Conservation (phyloP, 2,329 filamentous ascomycete genomes). For the Botrytis cinerea region DNA sequence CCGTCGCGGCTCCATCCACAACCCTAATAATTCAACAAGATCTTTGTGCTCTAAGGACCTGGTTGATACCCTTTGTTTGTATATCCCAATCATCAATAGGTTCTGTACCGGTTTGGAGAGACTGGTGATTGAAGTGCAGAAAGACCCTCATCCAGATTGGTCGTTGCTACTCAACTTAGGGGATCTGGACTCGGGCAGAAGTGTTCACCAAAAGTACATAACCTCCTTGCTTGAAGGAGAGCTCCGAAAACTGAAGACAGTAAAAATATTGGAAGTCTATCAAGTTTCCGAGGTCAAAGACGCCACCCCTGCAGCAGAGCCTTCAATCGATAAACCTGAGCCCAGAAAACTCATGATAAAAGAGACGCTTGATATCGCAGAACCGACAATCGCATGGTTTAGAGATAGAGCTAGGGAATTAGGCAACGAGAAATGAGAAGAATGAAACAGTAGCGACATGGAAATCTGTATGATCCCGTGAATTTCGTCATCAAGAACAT, state of each 20-base stretch:
- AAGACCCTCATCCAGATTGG: background rate
- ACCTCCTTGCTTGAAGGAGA: background rate
- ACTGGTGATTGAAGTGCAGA: background rate
- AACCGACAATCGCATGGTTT: background rate
- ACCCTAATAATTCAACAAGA: background rate
- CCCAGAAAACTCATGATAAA: background rate
- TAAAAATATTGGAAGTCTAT: background rate
- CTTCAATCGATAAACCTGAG: too few relatives aligned
- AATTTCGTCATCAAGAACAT: background rate
- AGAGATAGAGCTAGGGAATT: background rate
- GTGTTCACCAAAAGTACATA: background rate
- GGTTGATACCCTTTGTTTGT: background rate
- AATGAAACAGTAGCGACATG: too few relatives aligned
- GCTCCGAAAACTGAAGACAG: background rate
- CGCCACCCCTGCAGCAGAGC: background rate
- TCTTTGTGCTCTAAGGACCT: background rate
- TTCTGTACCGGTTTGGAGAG: background rate
- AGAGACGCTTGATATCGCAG: background rate
- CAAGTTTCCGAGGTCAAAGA: background rate
- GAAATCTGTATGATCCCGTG: background rate
- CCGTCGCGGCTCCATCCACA: background rate
- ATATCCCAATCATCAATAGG: background rate
- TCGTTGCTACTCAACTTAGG: background rate
- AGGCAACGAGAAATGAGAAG: background rate
- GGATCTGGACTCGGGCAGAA: background rate